Base-by-base conservation (phyloP, 768 basidiomycete genomes). In the Asterophora parasitica region DNA sequence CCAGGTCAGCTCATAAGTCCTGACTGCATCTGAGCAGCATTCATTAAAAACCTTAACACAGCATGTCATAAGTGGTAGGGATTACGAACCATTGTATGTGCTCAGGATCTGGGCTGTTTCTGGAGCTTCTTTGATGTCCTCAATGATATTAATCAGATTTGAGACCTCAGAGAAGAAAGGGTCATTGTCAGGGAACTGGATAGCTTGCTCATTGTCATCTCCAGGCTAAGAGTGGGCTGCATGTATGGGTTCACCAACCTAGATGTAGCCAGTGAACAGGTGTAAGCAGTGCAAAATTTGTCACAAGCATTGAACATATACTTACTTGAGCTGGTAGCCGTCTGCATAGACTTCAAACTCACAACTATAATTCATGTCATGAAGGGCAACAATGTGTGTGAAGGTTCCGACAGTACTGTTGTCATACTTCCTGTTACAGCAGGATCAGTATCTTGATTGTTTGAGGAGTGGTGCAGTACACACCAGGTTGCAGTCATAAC, bases 341-440 rank as follows among this genome's bases (percentile, higher is more conserved):
- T 98, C 95, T 35, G 91, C 91, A 67, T 85, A 91, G 34, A 95
- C 83, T 63, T 95, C 93, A 34, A 97, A 74, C 71, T 95, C 93
- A 62, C 92, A 96, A 59, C 90, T 90, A 68, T 97, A 98, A 62
- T 93, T 82, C 55, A 73, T 81, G 42, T 93, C 95, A 63, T 99
- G 95, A 33, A 99, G 82, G 17, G 89, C 88, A 46, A 88, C 88
- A 35, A 90, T 76, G 59, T 99, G 95, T 3, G 81, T 89, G 67
- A 99, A 86, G 49, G 81, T 86, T 17, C 96, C 95, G 26, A 97
- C 88, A 30, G 93, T 95, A 10, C 95, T 95, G 48, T 79, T 91
- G 52, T 88, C 85, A 63, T 98, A 99, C 73, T 99, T 99, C 88
- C 86, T 87, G 58, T 33, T 56, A 19, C n/a, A 11, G 30, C 31